Conservation (phyloP, 129 eudicot species). For the Mikania micrantha region DNA sequence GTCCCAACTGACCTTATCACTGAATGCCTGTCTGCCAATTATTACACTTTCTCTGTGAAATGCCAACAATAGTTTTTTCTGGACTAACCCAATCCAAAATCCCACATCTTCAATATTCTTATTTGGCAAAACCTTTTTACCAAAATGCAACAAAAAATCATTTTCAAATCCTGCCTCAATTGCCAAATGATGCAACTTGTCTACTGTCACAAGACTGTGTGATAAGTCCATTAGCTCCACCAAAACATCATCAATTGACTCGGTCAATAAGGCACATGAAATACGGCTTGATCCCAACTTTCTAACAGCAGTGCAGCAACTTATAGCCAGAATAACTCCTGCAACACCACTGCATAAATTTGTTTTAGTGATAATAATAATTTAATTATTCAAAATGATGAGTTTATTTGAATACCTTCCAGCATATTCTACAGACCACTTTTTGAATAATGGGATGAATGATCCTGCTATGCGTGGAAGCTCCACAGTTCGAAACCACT, state of each 20-base stretch:
- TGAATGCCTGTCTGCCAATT: constrained; percentile 29
- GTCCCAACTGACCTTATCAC: constrained; percentile 45
- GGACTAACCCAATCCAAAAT: constrained; percentile 77
- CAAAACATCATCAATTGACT: constrained; percentile 44
- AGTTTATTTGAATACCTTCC: constrained; percentile 57
- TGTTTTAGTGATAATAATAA: constrained; percentile 10
- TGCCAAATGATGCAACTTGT: constrained; percentile 56
- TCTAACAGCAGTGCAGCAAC: constrained; percentile 59
- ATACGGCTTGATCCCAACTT: constrained; percentile 52
- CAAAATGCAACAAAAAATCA: constrained; percentile 67
- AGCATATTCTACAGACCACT: constrained; percentile 81
- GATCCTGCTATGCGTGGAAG: constrained; percentile 56
- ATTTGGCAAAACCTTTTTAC: constrained; percentile 58
- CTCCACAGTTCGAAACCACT: constrained; percentile 60
- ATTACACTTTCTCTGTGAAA: constrained; percentile 62
- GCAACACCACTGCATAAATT: constrained; percentile 73
- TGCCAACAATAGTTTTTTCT: constrained; percentile 50
- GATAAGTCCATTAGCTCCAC: constrained; percentile 68
- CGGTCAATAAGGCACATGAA: constrained; percentile 37
- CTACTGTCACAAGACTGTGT: constrained; percentile 49
- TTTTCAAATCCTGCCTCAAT: constrained; percentile 76
- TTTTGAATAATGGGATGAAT: constrained; percentile 63
- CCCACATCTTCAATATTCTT: constrained; percentile 61
- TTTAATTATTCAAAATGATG: neutral
- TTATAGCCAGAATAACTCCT: constrained; percentile 63